Evolutionary conservation across 2,329 filamentous ascomycete genomes (phyloP).

Genomic region (Clarireedia paspali): DNA sequence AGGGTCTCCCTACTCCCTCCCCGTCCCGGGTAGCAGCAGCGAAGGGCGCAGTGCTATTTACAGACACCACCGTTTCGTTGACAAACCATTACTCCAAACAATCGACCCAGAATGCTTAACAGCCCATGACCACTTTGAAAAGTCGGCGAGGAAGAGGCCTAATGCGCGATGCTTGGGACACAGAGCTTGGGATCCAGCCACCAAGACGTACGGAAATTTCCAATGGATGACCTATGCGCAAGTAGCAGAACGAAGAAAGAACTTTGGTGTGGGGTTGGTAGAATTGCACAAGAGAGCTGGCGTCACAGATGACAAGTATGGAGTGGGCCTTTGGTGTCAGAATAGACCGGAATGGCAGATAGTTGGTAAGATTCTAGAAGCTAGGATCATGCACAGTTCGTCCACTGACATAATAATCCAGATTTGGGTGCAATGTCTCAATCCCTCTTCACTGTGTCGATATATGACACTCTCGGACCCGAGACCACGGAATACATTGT

Average conservation of each 20-base stretch:
- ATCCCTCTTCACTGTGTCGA: constrained; percentile 79
- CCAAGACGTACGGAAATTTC: constrained; percentile 67
- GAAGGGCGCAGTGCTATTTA: constrained; percentile 71
- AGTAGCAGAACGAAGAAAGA: constrained; percentile 69
- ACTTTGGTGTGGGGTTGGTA: constrained; percentile 78
- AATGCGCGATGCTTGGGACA: constrained; percentile 70
- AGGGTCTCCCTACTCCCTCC: constrained; percentile 60
- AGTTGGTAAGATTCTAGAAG: constrained; percentile 42
- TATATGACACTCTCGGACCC: constrained; percentile 92
- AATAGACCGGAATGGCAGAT: constrained; percentile 89
- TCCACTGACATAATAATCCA: constrained; percentile 29
- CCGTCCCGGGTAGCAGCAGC: constrained; percentile 66
- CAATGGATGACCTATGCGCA: constrained; percentile 79
- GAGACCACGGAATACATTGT: constrained; percentile 93
- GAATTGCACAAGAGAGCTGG: constrained; percentile 71
- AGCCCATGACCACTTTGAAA: constrained; percentile 74
- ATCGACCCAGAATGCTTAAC: constrained; percentile 65
- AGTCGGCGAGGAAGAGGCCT: constrained; percentile 51
- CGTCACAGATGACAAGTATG: constrained; percentile 58
- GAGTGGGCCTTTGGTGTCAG: constrained; percentile 77
- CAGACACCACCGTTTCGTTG: constrained; percentile 70
- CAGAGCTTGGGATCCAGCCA: constrained; percentile 68
- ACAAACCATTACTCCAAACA: constrained; percentile 63
- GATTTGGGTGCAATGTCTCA: constrained; percentile 86
- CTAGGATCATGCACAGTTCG: background rate